Percentiles rank a stretch among this genome's conserved stretches.
These are phyloP conservation scores for Taiozyma sp. DNA, from an alignment of 1,139 yeast genomes.

Conservation along the genomic window DNA sequence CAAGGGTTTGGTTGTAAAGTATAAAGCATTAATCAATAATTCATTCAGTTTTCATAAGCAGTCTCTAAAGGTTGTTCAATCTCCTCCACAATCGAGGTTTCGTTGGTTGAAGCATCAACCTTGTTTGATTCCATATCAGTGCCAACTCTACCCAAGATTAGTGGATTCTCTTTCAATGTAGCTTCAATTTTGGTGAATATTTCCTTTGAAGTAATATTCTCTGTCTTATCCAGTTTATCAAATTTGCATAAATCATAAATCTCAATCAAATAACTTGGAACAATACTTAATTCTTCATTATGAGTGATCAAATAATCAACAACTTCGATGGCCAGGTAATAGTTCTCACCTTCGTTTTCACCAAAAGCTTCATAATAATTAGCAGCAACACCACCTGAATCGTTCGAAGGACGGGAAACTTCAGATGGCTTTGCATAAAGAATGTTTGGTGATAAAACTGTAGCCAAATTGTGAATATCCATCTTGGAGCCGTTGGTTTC, in stretches of 20 bases:
- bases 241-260: constrained; percentile 15
- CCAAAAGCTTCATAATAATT: constrained; percentile 33
- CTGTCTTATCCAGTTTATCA: constrained; percentile 12
- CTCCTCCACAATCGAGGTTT: constrained; percentile 12
- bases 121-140: not conserved
- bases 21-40: not conserved
- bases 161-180: constrained; percentile 12
- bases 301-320: constrained; percentile 79
- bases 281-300: constrained; percentile 73
- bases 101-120: constrained; percentile 1
- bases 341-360: constrained; percentile 62
- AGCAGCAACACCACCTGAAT: constrained; percentile 18
- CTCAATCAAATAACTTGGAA: constrained; percentile 53
- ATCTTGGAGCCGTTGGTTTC: constrained; percentile 90
- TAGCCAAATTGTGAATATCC: constrained; percentile 94
- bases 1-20: not conserved
- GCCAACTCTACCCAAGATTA: constrained; percentile 10
- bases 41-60: constrained; percentile 7
- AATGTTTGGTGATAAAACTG: constrained; percentile 92
- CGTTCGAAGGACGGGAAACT: constrained; percentile 21
- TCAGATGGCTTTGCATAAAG: constrained; percentile 44
- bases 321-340: constrained; percentile 87
- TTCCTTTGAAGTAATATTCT: constrained; percentile 21
- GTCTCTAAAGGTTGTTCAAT: constrained; percentile 14
- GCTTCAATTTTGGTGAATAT: constrained; percentile 18